Base-by-base conservation (phyloP, 495 filamentous ascomycete species). In the Aspergillus ostianus region DNA sequence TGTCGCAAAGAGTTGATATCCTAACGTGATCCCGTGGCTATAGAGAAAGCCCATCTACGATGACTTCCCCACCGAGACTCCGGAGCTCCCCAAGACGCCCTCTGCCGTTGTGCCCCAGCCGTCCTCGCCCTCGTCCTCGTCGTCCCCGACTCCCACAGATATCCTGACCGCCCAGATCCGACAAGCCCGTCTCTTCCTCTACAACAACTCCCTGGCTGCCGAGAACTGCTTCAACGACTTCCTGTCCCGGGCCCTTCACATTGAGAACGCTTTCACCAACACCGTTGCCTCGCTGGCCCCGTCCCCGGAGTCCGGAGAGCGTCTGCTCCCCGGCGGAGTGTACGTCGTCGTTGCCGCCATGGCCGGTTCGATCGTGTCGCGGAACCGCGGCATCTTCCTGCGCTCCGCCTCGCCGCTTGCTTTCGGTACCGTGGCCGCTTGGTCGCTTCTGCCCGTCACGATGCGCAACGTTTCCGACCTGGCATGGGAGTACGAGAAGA, bases 311-410 rank as follows among this genome's bases (percentile, higher is more conserved):
- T 87, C 84, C 52, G 86, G 87, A 61, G 94, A 98, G 76, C 84
- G 84, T 64, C 80, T 98, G 17, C 84, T 96, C 69, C 94, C 94
- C 26, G 91, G 92, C 6, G 73, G 85, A 44, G 81, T 97, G 60
- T 97, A 97, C 77, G 91, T 96, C 41, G 84, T 96, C 15, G 91
- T 98, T 3, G 84, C 91, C 12, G 85, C 90, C 59, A 96, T 98
- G 92, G 88, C 93, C 30, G 93, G 93, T 62, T 89, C 85, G 64
- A 97, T 98, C 68, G 77, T 96, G 29, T 82, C 89, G 48, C 84
- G 94, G 53, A 94, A 95, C 78, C 85, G 93, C 47, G 90, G 89
- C 64, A 79, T 97, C 47, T 70, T 96, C 58, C 78, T 98, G 26
- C 84, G 93, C 47, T 84, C 84, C 44, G 75, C 84, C 15, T 80